These are phyloP conservation scores for Penicillium sp. DNA, from an alignment of 2,329 filamentous ascomycete genomes.

Conservation along the genomic window DNA sequence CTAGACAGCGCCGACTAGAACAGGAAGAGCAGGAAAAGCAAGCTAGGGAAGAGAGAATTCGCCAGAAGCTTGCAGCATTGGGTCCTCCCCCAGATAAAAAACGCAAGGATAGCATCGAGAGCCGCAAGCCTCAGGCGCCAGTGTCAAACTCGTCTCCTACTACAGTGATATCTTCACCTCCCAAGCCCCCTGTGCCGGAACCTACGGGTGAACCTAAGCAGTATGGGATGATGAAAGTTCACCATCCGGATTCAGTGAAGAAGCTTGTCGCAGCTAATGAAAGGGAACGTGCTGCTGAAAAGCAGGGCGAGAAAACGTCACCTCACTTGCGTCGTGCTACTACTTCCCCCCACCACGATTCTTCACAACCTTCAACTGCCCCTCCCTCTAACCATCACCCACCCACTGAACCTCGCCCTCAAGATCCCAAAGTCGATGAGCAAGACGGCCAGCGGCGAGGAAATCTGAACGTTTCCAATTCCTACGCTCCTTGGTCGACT, in stretches of 20 bases:
- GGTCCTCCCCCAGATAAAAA: slow-evolving; percentile 46
- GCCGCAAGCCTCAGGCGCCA: slow-evolving; percentile 24
- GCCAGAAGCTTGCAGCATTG: slow-evolving; percentile 56
- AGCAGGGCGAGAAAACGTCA: slow-evolving; percentile 21
- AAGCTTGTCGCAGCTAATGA: slow-evolving; percentile 41
- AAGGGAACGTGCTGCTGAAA: slow-evolving; percentile 37
- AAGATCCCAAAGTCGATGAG: slow-evolving; percentile 35
- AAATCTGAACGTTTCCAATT: slow-evolving; percentile 36
- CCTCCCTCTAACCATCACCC: slow-evolving; percentile 8
- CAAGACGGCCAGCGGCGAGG: slow-evolving; percentile 38
- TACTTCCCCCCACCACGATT: slow-evolving; percentile 26
- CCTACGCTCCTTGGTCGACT: slow-evolving; percentile 41
- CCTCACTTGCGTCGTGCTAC: slow-evolving; percentile 29
- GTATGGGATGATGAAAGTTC: slow-evolving; percentile 64
- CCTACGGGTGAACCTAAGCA: slow-evolving; percentile 59
- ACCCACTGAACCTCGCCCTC: slow-evolving; percentile 22
- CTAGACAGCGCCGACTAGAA: slow-evolving; percentile 54
- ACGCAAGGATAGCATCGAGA: slow-evolving; percentile 28
- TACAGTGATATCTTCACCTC: slow-evolving; percentile 49
- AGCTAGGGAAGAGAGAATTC: slow-evolving; percentile 58
- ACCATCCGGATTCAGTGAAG: slow-evolving; percentile 56
- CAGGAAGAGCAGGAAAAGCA: slow-evolving; percentile 59
- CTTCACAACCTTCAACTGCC: slow-evolving; percentile 5
- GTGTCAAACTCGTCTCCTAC: slow-evolving; percentile 22
- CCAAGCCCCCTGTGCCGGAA: slow-evolving; percentile 59